phyloP scores from a whole-genome alignment of 345 rosid species.

The Isatis tinctoria region DNA sequence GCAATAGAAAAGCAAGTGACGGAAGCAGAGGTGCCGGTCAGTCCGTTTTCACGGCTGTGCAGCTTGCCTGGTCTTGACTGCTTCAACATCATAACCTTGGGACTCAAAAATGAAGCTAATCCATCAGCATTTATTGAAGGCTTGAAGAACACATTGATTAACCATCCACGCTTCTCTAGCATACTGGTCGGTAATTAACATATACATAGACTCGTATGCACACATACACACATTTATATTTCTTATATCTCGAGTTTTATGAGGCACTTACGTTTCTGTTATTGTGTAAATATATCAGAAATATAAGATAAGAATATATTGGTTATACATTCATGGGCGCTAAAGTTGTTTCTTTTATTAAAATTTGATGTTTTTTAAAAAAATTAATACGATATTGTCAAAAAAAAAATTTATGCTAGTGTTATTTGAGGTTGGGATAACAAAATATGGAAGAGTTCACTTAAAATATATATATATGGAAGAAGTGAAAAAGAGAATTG shows the following conservation, averaged over 20 bases:
- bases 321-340: not conserved
- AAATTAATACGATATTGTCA: not conserved
- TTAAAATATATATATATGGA: not conserved
- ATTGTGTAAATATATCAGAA: not conserved
- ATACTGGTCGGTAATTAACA: conserved; percentile 22
- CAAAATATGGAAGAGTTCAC: not conserved
- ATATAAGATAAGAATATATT: too few relatives aligned
- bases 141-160: conserved; percentile 45
- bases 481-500: not conserved
- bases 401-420: too few relatives aligned
- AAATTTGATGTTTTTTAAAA: too few relatives aligned
- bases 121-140: conserved; percentile 40
- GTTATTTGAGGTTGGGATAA: not conserved
- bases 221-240: too few relatives aligned
- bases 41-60: conserved; percentile 46
- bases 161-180: conserved; percentile 83
- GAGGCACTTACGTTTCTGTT: not conserved
- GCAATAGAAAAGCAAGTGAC: not conserved
- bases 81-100: conserved; percentile 42
- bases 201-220: too few relatives aligned
- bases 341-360: not conserved
- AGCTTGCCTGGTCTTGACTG: conserved; percentile 41
- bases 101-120: conserved; percentile 35
- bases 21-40: conserved; percentile 29
- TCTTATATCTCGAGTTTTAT: not conserved